These are phyloP conservation scores for Trichoderma sp. DNA, from an alignment of 2,329 filamentous ascomycete genomes.

Conservation along the genomic window DNA sequence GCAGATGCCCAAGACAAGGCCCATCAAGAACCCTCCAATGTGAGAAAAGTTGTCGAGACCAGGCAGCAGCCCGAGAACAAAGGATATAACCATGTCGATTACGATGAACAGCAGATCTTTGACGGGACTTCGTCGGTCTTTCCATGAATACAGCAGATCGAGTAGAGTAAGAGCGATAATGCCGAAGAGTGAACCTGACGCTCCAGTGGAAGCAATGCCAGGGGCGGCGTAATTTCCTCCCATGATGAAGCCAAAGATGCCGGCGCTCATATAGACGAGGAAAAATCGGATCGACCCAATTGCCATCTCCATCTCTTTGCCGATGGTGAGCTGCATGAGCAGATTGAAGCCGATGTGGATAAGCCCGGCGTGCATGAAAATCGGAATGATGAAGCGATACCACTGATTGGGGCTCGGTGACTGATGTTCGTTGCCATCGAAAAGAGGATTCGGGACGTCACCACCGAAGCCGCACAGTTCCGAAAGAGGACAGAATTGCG, in stretches of 20 bases:
- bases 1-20: slow-evolving; percentile 79
- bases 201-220: slow-evolving; percentile 79
- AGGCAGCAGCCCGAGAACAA: slow-evolving; percentile 86
- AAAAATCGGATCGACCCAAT: slow-evolving; percentile 88
- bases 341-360: slow-evolving; percentile 97
- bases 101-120: slow-evolving; percentile 86
- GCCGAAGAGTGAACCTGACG: slow-evolving; percentile 87
- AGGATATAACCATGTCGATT: slow-evolving; percentile 82
- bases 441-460: slow-evolving; percentile 63
- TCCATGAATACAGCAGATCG: slow-evolving; percentile 92
- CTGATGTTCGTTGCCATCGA: slow-evolving; percentile 49
- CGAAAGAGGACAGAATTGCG: slow-evolving; percentile 65
- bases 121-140: slow-evolving; percentile 68
- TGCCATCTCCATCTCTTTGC: slow-evolving; percentile 84
- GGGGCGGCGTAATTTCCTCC: slow-evolving; percentile 89
- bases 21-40: slow-evolving; percentile 94
- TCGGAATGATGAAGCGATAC: slow-evolving; percentile 93
- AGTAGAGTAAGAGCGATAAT: slow-evolving; percentile 84
- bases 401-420: slow-evolving; percentile 79
- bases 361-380: slow-evolving; percentile 91
- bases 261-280: slow-evolving; percentile 83
- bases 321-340: slow-evolving; percentile 83
- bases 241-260: slow-evolving; percentile 94
- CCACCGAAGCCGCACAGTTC: slow-evolving; percentile 80
- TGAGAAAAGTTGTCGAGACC: slow-evolving; percentile 97